Conservation (phyloP, 225 moss, liverwort and hornwort genomes). For the Takakia lepidozioides region DNA sequence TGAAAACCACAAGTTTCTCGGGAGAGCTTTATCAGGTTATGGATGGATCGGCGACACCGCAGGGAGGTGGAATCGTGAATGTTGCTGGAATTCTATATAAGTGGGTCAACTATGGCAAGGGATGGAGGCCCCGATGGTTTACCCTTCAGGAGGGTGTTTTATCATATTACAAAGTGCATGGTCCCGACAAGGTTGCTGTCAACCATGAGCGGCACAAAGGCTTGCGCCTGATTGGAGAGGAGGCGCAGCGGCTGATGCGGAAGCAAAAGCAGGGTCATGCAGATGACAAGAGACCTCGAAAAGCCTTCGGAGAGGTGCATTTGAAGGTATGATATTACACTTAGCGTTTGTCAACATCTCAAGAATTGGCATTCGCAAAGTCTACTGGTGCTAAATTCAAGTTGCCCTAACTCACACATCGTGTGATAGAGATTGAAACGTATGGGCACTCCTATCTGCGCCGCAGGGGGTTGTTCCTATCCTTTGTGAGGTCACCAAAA, state of each 20-base stretch:
- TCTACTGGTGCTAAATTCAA: too few species aligned
- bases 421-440: too few species aligned
- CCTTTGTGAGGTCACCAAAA: too few species aligned
- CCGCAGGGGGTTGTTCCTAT: too few species aligned
- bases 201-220: slow-evolving; percentile 81
- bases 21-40: slow-evolving; percentile 49
- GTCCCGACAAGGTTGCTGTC: slow-evolving; percentile 86
- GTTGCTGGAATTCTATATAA: slow-evolving; percentile 85
- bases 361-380: too few species aligned
- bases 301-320: slow-evolving; percentile 91
- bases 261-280: slow-evolving; percentile 58
- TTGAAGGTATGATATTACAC: slow-evolving; percentile 87
- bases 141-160: slow-evolving; percentile 85
- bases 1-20: slow-evolving; percentile 54
- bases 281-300: slow-evolving; percentile 66
- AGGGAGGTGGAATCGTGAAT: slow-evolving; percentile 39
- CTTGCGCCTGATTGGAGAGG: slow-evolving; percentile 83
- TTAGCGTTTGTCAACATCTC: too few species aligned
- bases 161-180: slow-evolving; percentile 95
- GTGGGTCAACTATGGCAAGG: slow-evolving; percentile 99
- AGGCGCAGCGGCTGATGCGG: slow-evolving; percentile 70
- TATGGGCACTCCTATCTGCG: too few species aligned
- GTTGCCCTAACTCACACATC: too few species aligned
- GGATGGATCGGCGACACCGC: slow-evolving; percentile 21
- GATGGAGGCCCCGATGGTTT: slow-evolving; percentile 96